Conservation (phyloP, 331 rosid genomes). For the Quercus lobata region DNA sequence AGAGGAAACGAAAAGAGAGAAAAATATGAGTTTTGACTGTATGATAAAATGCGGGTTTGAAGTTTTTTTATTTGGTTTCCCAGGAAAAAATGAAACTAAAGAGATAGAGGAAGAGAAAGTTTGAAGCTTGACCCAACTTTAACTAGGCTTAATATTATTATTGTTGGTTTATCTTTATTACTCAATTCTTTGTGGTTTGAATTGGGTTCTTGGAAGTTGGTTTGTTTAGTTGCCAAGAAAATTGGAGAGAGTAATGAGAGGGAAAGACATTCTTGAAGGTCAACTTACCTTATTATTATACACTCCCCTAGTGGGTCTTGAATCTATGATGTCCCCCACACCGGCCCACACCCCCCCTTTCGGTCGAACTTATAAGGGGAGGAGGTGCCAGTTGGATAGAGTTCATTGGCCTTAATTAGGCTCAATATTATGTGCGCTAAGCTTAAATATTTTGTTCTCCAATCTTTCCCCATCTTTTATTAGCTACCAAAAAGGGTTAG, state of each 20-base stretch:
- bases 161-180: background rate
- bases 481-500: background rate
- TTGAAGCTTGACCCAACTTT: background rate
- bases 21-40: background rate
- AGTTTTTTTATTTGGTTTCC: background rate
- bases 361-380: too few species aligned
- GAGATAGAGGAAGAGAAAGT: background rate
- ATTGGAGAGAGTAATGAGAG: too few species aligned
- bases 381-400: too few species aligned
- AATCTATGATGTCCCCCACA: too few species aligned
- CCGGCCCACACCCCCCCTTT: too few species aligned
- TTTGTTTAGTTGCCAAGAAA: background rate
- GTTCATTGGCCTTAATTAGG: background rate
- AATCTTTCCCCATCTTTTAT: background rate
- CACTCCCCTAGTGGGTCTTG: too few species aligned
- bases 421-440: background rate
- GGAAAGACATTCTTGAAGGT: background rate
- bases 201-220: background rate
- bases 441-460: background rate
- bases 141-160: background rate
- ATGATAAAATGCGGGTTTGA: background rate
- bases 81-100: background rate
- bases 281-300: background rate
- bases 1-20: background rate
- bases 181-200: background rate